Base-by-base conservation (phyloP, 75 land plant genomes). In the Selaginella moellendorffii region DNA sequence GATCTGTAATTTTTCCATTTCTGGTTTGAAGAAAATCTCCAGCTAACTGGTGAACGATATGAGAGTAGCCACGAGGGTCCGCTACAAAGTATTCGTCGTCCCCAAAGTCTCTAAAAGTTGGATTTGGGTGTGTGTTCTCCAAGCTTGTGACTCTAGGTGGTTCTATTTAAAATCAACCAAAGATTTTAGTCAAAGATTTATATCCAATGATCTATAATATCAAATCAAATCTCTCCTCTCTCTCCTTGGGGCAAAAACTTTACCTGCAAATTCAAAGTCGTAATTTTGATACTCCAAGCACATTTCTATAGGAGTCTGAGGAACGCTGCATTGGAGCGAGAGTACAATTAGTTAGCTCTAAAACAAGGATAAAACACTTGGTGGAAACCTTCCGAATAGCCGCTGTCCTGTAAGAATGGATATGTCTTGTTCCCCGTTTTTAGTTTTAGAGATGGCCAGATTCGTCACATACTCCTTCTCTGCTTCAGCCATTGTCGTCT, bases 201-300 rank as follows among this genome's bases (percentile, higher is more conserved):
- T 36, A 5, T 36, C 14, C 46, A 36, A 5, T 36, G 14, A 5
- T 36, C 14, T 36, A 36, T 5, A 5, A 36, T 36, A 36, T 36
- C 14, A 36, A 36, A 5, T 5, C 14, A 36, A 36, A 36, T 36
- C 14, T 36, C 14, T 36, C 5, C 5, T 36, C 5, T 36, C 14
- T 5, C 5, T 36, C 5, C 14, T 36, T n/a, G n/a, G n/a, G n/a
- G n/a, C n/a, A n/a, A n/a, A n/a, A n/a, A n/a, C 5, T 36, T 36
- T 31, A 77, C 79, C 79, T 71, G 93, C 83, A 85, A 85, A 83
- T 70, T 85, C 89, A 62, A 78, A 82, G 61, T 88, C 93, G 63
- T 85, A 82, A n/a, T 71, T 65, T 19, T 77, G 70, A 62, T 85
- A 88, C 24, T 88, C 93, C 46, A 88, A 71, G 14, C 78, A 85